Evolutionary conservation across 768 basidiomycete genomes (phyloP), one percentile per base, ranked within the genome.

Genomic region (Pulveroboletus sp.): DNA sequence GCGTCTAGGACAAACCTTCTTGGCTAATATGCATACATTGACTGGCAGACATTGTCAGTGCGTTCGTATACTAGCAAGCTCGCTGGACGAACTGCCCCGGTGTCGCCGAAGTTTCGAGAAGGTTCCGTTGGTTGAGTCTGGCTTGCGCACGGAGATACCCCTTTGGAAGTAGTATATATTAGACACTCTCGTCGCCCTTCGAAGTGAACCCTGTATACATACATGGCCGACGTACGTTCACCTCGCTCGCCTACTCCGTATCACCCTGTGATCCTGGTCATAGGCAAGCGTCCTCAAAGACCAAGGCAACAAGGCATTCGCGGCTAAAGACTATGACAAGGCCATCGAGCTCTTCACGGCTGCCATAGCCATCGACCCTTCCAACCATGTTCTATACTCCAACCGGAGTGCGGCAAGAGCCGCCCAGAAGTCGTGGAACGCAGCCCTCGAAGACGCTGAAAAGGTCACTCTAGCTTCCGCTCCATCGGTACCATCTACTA

Each of bases 221-320:
- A 48, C 39, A 72, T 72, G 71, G 54, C 71, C 46, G 69, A 72
- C 50, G 71, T 73, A 54, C 41, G 71, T 69, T 18, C 11, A 4
- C 31, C 5, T 8, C 24, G 8, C 24, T 36, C 17, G 36, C 32
- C 38, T 10, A 6, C n/a, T 6, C 31, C 36, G 9, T n/a, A 27
- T 28, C 45, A 7, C 43, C 51, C 41, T 41, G 37, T 74, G 72
- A 57, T 32, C 32, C 24, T 43, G 31, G 9, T 39, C 37, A 11
- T 52, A 79, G 78, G 75, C 72, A 42, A 73, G 76, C 65, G 72
- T 81, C 52, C 75, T 96, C 57, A 97, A 97, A 75, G 89, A 91
- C 64, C 82, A 82, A 64, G 94, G 93, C 62, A 97, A 97, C 78
- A 93, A 93, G 64, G 93, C 94, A 18, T 97, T 97, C 71, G 77